These are phyloP conservation scores for Podila horticola DNA, from an alignment of 192 early-diverging fungal genomes.

Conservation along the genomic window DNA sequence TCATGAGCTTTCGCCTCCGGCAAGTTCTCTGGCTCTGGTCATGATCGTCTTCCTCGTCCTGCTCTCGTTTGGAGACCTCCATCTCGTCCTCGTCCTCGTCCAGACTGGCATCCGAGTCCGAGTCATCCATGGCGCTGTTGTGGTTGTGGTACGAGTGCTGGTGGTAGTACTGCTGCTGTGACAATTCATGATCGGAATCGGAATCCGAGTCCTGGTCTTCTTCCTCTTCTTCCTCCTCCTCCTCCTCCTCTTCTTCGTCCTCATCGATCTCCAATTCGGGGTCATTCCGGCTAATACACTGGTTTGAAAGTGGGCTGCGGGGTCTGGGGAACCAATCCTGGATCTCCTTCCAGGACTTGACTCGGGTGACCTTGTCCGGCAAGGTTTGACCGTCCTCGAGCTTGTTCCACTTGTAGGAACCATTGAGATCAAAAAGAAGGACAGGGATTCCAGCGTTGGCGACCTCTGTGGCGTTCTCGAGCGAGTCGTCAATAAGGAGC, in stretches of 20 bases:
- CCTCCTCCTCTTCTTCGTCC: conserved; percentile 11
- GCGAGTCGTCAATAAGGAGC: conserved; percentile 65
- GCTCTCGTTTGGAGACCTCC: conserved; percentile 18
- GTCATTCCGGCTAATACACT: conserved; percentile 30
- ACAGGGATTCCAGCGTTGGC: conserved; percentile 61
- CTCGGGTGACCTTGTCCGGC: conserved; percentile 58
- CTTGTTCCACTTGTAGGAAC: conserved; percentile 61
- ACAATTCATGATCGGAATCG: conserved; percentile 12
- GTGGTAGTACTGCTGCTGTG: conserved; percentile 2
- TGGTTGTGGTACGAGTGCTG: conserved; percentile 18
- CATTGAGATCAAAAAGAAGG: conserved; percentile 66
- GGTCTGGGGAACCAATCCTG: conserved; percentile 57
- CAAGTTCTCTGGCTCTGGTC: conserved; percentile 17
- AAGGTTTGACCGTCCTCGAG: conserved; percentile 29
- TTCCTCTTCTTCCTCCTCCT: conserved; percentile 36
- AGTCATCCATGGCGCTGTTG: conserved; percentile 19
- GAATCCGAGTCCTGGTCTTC: conserved; percentile 23
- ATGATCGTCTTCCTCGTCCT: conserved; percentile 24
- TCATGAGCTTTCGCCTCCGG: conserved; percentile 39
- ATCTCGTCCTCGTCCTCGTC: conserved; percentile 36
- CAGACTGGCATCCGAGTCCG: conserved; percentile 22
- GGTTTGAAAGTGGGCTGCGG: conserved; percentile 52
- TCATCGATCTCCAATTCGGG: conserved; percentile 11
- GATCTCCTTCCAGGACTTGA: conserved; percentile 65
- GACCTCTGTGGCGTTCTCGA: conserved; percentile 64